These are phyloP conservation scores for Musa balbisiana DNA, from an alignment of 202 grass and related monocot species.

Conservation along the genomic window DNA sequence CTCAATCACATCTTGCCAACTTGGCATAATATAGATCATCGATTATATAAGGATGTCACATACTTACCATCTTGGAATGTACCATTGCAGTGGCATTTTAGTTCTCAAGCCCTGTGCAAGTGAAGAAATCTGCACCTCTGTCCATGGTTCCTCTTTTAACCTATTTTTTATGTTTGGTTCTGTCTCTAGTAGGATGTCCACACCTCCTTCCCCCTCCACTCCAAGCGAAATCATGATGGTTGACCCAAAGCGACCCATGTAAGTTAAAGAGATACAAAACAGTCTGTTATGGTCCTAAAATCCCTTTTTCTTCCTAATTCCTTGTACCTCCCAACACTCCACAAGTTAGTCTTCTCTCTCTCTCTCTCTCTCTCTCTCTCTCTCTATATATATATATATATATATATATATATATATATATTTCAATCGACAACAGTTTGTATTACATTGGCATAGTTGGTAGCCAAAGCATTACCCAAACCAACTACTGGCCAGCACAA, in stretches of 20 bases:
- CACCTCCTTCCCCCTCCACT: not conserved
- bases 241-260: not conserved
- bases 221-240: not conserved
- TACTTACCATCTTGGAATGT: too few species aligned
- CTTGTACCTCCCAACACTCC: not conserved
- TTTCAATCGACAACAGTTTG: too few species aligned
- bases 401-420: too few species aligned
- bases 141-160: too few species aligned
- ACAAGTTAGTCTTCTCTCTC: not conserved
- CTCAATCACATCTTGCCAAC: not conserved
- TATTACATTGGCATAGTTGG: too few species aligned
- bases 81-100: too few species aligned
- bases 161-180: not conserved
- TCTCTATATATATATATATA: too few species aligned
- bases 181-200: not conserved
- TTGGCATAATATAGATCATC: not conserved
- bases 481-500: too few species aligned
- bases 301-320: not conserved
- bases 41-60: not conserved
- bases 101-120: too few species aligned
- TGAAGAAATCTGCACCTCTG: too few species aligned
- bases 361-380: not conserved
- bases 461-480: too few species aligned
- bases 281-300: not conserved
- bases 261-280: not conserved